Evolutionary conservation across 148 eudicot species (phyloP), one percentile per base, ranked within the genome.

Genomic region (Fagopyrum homotropicum): DNA sequence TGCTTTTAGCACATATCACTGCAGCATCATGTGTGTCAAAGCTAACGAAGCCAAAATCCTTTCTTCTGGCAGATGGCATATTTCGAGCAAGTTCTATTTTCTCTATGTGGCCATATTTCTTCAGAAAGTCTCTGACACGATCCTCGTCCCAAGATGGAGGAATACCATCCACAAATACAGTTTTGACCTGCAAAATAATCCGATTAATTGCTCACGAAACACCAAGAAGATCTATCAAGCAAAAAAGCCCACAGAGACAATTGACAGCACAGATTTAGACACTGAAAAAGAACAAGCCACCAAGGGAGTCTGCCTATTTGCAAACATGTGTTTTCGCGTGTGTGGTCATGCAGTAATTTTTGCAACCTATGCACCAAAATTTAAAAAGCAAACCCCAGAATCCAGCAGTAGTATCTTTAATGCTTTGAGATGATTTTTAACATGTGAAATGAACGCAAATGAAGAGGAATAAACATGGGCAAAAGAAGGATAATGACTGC

Each of bases 51-150:
- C 98, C 98, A 79, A 87, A 95, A 84, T 95, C 98, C 84, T 84
- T 95, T 79, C 98, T 95, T 84, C 86, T 92, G 47, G 99, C 99
- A 79, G 96, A 89, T 47, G 97, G 92, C 99, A 95, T 95, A 78
- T 95, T 92, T 40, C 99, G 92, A 75, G 99, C 99, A 77, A 95
- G 99, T 83, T 95, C 99, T 79, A 95, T 86, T 77, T 92, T 95
- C 76, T 90, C 96, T 76, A 95, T 77, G 55, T 83, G 79, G 63
- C 99, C 99, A 84, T 79, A 92, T 76, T 78, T 81, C 75, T 86
- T 92, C 30, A 95, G 93, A 77, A 90, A 82, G 9, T 82, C 83
- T 45, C 89, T 82, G n/a, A 95, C 92, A 77, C 82, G 85, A 76
- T 84, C 90, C 87, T 95, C 97, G 82, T 92, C 99, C 99, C 99